A percentile compares a stretch with the other conserved stretches of the same genome.
Conservation (phyloP, 371 early-diverging fungal species). For the Gilbertella persicaria region DNA sequence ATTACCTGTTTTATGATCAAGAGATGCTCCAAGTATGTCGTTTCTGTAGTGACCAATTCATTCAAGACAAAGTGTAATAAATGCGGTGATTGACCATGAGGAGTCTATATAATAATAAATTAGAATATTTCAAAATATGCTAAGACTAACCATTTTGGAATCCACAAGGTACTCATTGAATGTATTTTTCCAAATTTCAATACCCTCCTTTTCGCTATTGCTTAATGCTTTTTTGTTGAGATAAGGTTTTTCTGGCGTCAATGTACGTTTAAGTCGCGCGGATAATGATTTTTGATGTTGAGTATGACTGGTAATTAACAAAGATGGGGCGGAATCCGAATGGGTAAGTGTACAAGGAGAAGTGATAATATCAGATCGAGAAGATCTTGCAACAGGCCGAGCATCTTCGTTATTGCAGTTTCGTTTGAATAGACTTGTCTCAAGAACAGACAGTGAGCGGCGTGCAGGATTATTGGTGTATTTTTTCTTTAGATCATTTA, state of each 20-base stretch:
- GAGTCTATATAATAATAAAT: conserved; percentile 1
- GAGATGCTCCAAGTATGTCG: conserved; percentile 47
- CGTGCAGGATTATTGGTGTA: conserved; percentile 7
- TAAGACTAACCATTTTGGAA: conserved; percentile 16
- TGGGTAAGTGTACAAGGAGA: background rate
- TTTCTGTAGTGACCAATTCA: conserved; percentile 50
- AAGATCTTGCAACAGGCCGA: conserved; percentile 1
- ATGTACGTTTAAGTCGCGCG: conserved; percentile 10
- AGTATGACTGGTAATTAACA: conserved; percentile 7
- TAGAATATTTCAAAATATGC: background rate
- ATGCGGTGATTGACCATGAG: conserved; percentile 31
- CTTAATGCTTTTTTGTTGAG: background rate
- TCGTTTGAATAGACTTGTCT: conserved; percentile 1
- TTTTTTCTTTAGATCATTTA: background rate
- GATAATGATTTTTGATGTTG: conserved; percentile 12
- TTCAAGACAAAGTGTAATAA: conserved; percentile 41
- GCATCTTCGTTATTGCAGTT: background rate
- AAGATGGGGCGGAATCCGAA: conserved; percentile 16
- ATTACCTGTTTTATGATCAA: conserved; percentile 48
- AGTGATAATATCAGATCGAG: background rate
- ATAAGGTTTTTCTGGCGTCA: conserved; percentile 8
- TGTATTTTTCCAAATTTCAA: conserved; percentile 18
- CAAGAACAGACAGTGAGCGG: conserved; percentile 13
- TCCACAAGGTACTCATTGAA: conserved; percentile 8
- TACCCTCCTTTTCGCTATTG: conserved; percentile 18